These are phyloP conservation scores for Ustilago sp. DNA, from an alignment of 1,284 basidiomycete species.

Conservation along the genomic window DNA sequence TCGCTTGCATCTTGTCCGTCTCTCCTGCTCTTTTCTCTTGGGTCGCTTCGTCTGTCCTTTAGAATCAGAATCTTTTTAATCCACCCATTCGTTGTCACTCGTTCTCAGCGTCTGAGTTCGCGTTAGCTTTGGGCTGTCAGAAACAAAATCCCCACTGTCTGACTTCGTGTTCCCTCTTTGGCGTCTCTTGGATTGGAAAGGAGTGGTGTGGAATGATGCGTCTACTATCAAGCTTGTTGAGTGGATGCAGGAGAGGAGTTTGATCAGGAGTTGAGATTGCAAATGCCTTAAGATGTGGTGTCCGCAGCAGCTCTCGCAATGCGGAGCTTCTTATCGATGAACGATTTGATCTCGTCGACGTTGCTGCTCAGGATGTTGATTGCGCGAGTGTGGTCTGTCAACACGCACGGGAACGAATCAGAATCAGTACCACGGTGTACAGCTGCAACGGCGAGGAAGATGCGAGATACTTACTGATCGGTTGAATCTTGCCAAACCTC, in stretches of 20 bases:
- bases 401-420: not conserved
- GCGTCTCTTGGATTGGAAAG: not conserved
- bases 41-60: slow-evolving; percentile 6
- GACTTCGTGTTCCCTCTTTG: not conserved
- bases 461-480: slow-evolving; percentile 26
- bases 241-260: not conserved
- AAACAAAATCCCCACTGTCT: not conserved
- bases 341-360: slow-evolving; percentile 20
- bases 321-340: slow-evolving; percentile 30
- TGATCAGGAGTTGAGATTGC: not conserved
- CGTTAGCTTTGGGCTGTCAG: too few relatives aligned
- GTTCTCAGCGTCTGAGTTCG: not conserved
- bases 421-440: not conserved
- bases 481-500: slow-evolving; percentile 33
- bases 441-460: not conserved
- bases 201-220: too few relatives aligned
- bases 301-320: not conserved
- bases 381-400: slow-evolving; percentile 16
- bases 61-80: slow-evolving; percentile 1
- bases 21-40: slow-evolving; percentile 7
- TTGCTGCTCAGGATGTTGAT: slow-evolving; percentile 35
- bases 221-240: too few relatives aligned
- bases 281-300: not conserved
- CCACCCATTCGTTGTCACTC: slow-evolving; percentile 8
- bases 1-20: slow-evolving; percentile 5